Conservation (phyloP, 768 basidiomycete species). For the Calvatia gigantea region DNA sequence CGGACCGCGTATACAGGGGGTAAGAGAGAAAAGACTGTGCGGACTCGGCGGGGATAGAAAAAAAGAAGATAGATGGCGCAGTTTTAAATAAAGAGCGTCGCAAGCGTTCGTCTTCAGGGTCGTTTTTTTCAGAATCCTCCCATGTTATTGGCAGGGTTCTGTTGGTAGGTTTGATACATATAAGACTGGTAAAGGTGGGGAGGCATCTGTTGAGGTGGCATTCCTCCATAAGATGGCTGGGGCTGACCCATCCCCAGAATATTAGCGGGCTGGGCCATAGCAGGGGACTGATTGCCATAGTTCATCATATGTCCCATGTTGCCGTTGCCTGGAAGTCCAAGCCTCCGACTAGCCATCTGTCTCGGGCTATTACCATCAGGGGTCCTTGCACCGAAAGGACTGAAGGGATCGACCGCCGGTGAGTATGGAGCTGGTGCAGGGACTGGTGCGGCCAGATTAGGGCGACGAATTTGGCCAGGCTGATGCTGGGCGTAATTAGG, state of each 20-base stretch:
- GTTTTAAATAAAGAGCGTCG: constrained; percentile 33
- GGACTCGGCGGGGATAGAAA: constrained; percentile 13
- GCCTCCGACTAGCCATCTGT: constrained; percentile 46
- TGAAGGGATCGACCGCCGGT: constrained; percentile 44
- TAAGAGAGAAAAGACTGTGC: constrained; percentile 20
- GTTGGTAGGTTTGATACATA: constrained; percentile 83
- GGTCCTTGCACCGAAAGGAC: constrained; percentile 46
- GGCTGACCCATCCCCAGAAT: constrained; percentile 65
- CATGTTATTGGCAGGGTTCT: constrained; percentile 55
- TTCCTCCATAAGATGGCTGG: constrained; percentile 60
- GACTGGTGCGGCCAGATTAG: constrained; percentile 23
- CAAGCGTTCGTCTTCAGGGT: constrained; percentile 36
- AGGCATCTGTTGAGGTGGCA: constrained; percentile 56
- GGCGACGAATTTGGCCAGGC: constrained; percentile 33
- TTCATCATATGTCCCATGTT: constrained; percentile 23
- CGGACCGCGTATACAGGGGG: constrained; percentile 23
- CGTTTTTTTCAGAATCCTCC: constrained; percentile 67
- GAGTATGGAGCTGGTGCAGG: constrained; percentile 31
- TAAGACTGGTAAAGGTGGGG: constrained; percentile 75
- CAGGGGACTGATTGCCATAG: constrained; percentile 62
- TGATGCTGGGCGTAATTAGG: constrained; percentile 45
- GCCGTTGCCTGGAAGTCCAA: constrained; percentile 40
- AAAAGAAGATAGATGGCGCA: constrained; percentile 19
- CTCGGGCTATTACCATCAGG: constrained; percentile 46
- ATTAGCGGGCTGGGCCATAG: constrained; percentile 49